These are phyloP conservation scores for Colletotrichum sojae DNA, from an alignment of 2,329 filamentous ascomycete genomes.

Conservation along the genomic window DNA sequence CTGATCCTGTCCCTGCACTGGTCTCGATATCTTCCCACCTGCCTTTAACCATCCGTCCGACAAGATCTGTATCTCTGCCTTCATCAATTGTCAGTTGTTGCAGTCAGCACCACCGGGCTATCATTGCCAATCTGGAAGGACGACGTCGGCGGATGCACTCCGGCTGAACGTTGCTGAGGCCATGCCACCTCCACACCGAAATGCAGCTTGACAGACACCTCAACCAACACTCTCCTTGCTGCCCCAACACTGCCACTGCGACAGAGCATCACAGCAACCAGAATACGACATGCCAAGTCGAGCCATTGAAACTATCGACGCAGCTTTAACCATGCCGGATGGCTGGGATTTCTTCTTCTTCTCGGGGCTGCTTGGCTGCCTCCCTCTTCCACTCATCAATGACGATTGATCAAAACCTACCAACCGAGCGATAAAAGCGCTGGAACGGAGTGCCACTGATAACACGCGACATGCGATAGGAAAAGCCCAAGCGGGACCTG, in stretches of 20 bases:
- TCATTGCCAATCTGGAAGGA: constrained; percentile 9
- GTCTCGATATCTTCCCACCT: not conserved
- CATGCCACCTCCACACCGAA: not conserved
- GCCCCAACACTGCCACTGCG: constrained; percentile 27
- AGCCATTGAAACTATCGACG: constrained; percentile 31
- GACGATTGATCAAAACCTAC: not conserved
- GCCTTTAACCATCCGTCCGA: not conserved
- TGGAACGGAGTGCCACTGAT: constrained; percentile 27
- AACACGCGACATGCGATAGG: constrained; percentile 20
- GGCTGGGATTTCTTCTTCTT: constrained; percentile 18
- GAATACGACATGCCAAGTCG: constrained; percentile 29
- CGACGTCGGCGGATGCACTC: not conserved
- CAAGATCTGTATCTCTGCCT: constrained; percentile 14
- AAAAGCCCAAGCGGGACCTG: constrained; percentile 18
- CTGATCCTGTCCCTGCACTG: constrained; percentile 17
- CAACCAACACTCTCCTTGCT: not conserved
- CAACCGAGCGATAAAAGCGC: not conserved
- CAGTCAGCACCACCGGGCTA: not conserved
- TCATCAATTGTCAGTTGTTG: not conserved
- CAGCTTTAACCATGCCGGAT: constrained; percentile 4
- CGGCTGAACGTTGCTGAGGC: not conserved
- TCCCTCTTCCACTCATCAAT: not conserved
- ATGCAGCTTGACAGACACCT: constrained; percentile 11
- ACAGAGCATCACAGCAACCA: constrained; percentile 6
- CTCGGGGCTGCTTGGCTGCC: constrained; percentile 5